phyloP scores from a whole-genome alignment of 108 stramenopile species.

The Conticribra guillardii region DNA sequence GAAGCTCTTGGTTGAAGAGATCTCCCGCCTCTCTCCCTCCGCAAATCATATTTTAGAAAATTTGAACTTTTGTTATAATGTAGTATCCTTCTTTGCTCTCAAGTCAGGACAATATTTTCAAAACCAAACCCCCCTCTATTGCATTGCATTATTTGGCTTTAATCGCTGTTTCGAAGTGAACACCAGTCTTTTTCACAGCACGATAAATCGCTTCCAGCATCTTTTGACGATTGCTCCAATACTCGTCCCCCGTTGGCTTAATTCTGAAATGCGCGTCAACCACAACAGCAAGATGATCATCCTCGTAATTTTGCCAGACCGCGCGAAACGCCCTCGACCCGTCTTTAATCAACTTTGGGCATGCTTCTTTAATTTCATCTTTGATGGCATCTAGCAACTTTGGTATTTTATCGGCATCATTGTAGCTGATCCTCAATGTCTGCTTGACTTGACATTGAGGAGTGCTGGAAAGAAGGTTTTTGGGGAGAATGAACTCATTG shows the following conservation, averaged over 20 bases:
- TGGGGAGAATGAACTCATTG: too few species aligned
- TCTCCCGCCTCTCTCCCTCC: too few species aligned
- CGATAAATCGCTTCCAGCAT: conserved; percentile 68
- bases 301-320: conserved; percentile 57
- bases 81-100: too few species aligned
- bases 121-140: too few species aligned
- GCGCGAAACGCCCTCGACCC: conserved; percentile 67
- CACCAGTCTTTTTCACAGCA: conserved; percentile 64
- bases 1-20: too few species aligned
- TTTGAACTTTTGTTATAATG: too few species aligned
- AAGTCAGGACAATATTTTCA: too few species aligned
- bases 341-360: conserved; percentile 69
- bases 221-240: conserved; percentile 63
- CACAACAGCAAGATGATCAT: conserved; percentile 62
- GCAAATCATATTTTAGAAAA: too few species aligned
- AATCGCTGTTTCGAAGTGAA: conserved; percentile 46
- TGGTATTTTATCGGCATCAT: conserved; percentile 58
- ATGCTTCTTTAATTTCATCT: conserved; percentile 55
- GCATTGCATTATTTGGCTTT: neutral
- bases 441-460: conserved; percentile 68
- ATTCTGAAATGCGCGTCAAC: conserved; percentile 69
- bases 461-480: too few species aligned
- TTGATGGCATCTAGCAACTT: conserved; percentile 66
- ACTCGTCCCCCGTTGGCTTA: conserved; percentile 58
- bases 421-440: conserved; percentile 56